Evolutionary conservation across 306 rosid species (phyloP).

Genomic region (Fragaria nilgerrensis): DNA sequence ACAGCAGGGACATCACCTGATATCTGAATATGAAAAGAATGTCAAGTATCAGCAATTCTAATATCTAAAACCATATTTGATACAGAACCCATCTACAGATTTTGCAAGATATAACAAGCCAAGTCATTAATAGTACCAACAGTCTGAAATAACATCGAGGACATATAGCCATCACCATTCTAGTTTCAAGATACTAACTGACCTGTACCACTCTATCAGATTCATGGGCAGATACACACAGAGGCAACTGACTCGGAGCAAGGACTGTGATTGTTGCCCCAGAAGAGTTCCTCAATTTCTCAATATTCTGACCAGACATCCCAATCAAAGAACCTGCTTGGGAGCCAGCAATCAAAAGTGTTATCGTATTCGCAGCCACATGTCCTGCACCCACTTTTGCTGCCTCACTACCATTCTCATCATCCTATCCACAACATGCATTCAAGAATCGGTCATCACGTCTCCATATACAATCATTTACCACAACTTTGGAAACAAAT

Average conservation of each 20-base stretch:
- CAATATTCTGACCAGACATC: slow-evolving; percentile 89
- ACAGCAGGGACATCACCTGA: slow-evolving; percentile 83
- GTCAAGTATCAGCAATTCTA: slow-evolving; percentile 10
- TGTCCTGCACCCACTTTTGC: slow-evolving; percentile 58
- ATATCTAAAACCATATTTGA: neutral
- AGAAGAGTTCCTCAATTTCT: slow-evolving; percentile 78
- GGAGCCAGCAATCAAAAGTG: slow-evolving; percentile 95
- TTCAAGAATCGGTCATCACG: slow-evolving; percentile 3
- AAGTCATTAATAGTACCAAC: neutral
- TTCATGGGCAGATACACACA: slow-evolving; percentile 94
- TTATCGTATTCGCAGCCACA: slow-evolving; percentile 88
- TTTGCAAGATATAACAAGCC: neutral
- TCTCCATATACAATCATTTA: neutral
- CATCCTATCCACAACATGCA: slow-evolving; percentile 58
- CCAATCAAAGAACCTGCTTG: slow-evolving; percentile 95
- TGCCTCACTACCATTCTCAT: slow-evolving; percentile 58
- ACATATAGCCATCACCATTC: neutral
- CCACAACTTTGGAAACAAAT: neutral
- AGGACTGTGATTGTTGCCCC: slow-evolving; percentile 79
- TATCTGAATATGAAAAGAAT: slow-evolving; percentile 49
- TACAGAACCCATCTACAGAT: neutral
- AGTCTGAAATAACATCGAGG: neutral
- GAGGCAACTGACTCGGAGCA: slow-evolving; percentile 82
- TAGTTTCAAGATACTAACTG: slow-evolving; percentile 23
- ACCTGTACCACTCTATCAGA: slow-evolving; percentile 98